phyloP scores from a whole-genome alignment of 2,329 filamentous ascomycete genomes.

The Gaeumannomyces tritici region DNA sequence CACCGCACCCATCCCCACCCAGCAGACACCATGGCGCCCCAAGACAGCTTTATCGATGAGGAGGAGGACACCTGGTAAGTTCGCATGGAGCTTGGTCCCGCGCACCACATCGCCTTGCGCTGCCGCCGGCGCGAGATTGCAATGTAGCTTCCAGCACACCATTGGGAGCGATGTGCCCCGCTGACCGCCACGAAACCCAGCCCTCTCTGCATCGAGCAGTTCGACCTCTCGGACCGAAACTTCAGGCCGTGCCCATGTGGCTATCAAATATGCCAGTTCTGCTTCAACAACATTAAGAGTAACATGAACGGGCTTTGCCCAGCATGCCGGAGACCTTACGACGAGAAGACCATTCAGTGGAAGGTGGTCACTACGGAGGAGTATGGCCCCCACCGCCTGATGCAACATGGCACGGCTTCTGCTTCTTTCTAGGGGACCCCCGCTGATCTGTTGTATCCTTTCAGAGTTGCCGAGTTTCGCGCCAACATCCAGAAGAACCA shows the following conservation, averaged over 20 bases:
- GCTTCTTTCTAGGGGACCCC: not conserved
- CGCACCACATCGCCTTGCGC: not conserved
- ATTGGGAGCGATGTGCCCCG: conserved; percentile 3
- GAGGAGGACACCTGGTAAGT: conserved; percentile 61
- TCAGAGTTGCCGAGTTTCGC: conserved; percentile 63
- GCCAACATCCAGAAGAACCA: conserved; percentile 80
- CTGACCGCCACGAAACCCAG: conserved; percentile 35
- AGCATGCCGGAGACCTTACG: conserved; percentile 91
- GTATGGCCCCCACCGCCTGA: conserved; percentile 43
- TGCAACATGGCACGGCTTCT: not conserved
- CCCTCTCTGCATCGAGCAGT: conserved; percentile 96
- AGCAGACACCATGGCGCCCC: conserved; percentile 46
- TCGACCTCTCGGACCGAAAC: conserved; percentile 94
- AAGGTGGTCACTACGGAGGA: conserved; percentile 93
- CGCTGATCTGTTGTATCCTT: conserved; percentile 12
- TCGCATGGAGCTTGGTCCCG: not conserved
- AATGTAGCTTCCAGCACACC: not conserved
- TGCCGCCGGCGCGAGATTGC: not conserved
- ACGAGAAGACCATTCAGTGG: conserved; percentile 95
- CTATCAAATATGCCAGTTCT: conserved; percentile 99
- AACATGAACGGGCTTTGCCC: conserved; percentile 97
- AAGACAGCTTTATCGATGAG: conserved; percentile 63
- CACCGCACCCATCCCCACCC: not conserved
- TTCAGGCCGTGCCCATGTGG: conserved; percentile 96
- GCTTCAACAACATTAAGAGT: conserved; percentile 98